Evolutionary conservation across 208 protist species (phyloP).

Genomic region (Crithidia bombi): DNA sequence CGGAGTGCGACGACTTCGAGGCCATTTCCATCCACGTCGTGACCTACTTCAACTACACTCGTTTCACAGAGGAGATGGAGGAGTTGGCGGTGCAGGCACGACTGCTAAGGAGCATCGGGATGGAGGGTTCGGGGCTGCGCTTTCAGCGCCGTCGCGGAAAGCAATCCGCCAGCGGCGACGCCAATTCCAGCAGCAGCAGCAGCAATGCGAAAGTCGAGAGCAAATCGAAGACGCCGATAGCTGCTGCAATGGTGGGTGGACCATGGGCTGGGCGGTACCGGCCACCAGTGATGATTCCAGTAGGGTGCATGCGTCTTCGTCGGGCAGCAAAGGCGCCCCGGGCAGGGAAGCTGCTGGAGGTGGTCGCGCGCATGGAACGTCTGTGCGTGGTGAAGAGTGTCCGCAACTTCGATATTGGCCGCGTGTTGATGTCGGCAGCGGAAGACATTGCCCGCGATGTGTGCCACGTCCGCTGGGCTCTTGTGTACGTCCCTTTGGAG

Average conservation of each 20-base stretch:
- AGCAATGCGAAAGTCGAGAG: not conserved
- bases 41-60: slow-evolving; percentile 48
- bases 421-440: slow-evolving; percentile 38
- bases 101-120: slow-evolving; percentile 33
- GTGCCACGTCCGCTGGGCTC: slow-evolving; percentile 40
- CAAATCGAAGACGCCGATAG: no score
- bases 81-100: slow-evolving; percentile 32
- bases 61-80: slow-evolving; percentile 29
- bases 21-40: slow-evolving; percentile 48
- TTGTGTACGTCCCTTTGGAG: slow-evolving; percentile 36
- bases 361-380: slow-evolving; percentile 47
- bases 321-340: slow-evolving; percentile 31
- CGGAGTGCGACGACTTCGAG: slow-evolving; percentile 45
- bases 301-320: slow-evolving; percentile 37
- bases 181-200: not conserved
- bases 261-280: slow-evolving; percentile 15
- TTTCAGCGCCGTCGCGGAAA: slow-evolving; percentile 21
- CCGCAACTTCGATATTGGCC: slow-evolving; percentile 36
- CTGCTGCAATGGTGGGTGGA: not conserved
- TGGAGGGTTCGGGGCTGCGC: slow-evolving; percentile 34
- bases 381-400: slow-evolving; percentile 44
- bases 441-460: slow-evolving; percentile 43
- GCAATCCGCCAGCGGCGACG: not conserved
- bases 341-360: slow-evolving; percentile 36
- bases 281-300: slow-evolving; percentile 29